These are phyloP conservation scores for Teunomyces cretensis DNA, from an alignment of 805 yeast species.

Conservation along the genomic window DNA sequence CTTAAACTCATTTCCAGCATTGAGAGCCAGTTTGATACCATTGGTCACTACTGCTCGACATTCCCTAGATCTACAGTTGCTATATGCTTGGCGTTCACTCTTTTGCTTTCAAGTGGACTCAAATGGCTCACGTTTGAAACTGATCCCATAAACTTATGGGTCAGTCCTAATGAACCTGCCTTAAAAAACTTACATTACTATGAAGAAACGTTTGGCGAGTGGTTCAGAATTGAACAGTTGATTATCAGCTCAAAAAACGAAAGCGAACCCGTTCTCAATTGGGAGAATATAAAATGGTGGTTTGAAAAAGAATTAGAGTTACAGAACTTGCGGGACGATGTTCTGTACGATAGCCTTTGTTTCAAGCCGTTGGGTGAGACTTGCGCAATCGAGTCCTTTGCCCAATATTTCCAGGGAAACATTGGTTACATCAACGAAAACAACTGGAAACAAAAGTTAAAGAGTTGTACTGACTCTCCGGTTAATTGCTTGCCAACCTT, in stretches of 20 bases:
- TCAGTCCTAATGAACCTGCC: constrained; percentile 72
- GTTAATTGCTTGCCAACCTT: constrained; percentile 87
- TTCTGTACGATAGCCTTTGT: constrained; percentile 64
- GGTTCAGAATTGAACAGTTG: constrained; percentile 84
- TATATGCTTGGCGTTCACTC: constrained; percentile 29
- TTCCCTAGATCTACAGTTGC: constrained; percentile 47
- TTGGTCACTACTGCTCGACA: constrained; percentile 61
- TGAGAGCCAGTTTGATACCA: constrained; percentile 40
- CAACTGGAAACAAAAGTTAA: constrained; percentile 57
- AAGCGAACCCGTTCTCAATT: constrained; percentile 56
- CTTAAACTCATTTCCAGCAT: constrained; percentile 11
- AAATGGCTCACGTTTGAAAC: constrained; percentile 53
- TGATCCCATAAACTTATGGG: constrained; percentile 87
- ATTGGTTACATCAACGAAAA: constrained; percentile 46
- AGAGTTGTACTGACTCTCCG: constrained; percentile 71
- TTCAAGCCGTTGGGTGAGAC: constrained; percentile 76
- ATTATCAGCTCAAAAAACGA: constrained; percentile 62
- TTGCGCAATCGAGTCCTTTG: constrained; percentile 83
- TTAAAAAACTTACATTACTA: constrained; percentile 64
- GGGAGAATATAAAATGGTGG: constrained; percentile 85
- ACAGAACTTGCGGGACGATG: constrained; percentile 23
- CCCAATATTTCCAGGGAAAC: constrained; percentile 81
- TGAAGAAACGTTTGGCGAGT: constrained; percentile 86
- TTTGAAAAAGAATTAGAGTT: constrained; percentile 65
- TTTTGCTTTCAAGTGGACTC: constrained; percentile 28